phyloP scores from a whole-genome alignment of 2,329 filamentous ascomycete species.

The Exutisphaerella laricina region DNA sequence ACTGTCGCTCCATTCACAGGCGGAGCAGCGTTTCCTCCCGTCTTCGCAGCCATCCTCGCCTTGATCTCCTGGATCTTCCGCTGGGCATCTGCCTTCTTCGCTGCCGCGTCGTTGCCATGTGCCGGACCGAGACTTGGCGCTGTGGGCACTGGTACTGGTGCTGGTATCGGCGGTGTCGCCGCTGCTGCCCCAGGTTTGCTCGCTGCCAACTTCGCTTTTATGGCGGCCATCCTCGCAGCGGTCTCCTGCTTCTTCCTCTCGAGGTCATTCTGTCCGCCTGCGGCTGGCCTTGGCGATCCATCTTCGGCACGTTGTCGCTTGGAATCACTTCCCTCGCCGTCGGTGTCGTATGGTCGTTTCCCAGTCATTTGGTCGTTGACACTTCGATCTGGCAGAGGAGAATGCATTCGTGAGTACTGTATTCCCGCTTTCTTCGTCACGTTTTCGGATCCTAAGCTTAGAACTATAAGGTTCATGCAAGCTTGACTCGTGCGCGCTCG shows the following conservation, averaged over 20 bases:
- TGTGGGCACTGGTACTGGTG: constrained; percentile 10
- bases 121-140: constrained; percentile 11
- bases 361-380: constrained; percentile 28
- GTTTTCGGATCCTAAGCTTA: neutral
- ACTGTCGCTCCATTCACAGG: constrained; percentile 18
- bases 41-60: constrained; percentile 29
- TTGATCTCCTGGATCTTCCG: constrained; percentile 33
- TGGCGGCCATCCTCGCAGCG: constrained; percentile 31
- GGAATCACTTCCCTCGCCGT: constrained; percentile 34
- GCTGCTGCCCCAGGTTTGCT: constrained; percentile 9
- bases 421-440: constrained; percentile 1
- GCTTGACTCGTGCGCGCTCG: neutral
- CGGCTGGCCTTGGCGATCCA: constrained; percentile 32
- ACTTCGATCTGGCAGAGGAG: neutral
- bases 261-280: constrained; percentile 22
- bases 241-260: constrained; percentile 33
- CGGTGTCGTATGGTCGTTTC: constrained; percentile 40
- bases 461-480: neutral
- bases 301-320: constrained; percentile 39
- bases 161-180: constrained; percentile 9
- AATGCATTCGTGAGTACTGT: neutral
- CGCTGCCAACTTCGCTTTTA: constrained; percentile 24
- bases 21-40: constrained; percentile 11
- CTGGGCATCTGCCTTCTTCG: constrained; percentile 28
- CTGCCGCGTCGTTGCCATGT: constrained; percentile 19